phyloP scores from a whole-genome alignment of 208 protist species.

The Blastocrithidia nonstop region DNA sequence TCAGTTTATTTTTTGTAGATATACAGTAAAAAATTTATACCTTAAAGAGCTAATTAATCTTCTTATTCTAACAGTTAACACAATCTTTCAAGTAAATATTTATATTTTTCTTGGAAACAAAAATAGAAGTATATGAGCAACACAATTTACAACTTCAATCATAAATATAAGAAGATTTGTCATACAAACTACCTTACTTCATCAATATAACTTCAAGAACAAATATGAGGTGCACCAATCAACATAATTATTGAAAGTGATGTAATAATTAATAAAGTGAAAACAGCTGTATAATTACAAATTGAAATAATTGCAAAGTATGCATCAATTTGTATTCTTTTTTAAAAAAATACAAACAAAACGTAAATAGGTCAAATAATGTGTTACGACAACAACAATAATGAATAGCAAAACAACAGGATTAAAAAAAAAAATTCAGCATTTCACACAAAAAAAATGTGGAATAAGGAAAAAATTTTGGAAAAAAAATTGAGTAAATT shows the following conservation, averaged over 20 bases:
- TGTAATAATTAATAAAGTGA: constrained; percentile 3
- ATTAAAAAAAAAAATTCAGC: too few relatives aligned
- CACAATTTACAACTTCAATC: neutral
- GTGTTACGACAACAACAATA: too few relatives aligned
- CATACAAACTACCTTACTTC: neutral
- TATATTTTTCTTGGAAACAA: constrained; percentile 1
- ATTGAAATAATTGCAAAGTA: neutral
- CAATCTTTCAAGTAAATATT: neutral
- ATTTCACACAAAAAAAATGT: too few relatives aligned
- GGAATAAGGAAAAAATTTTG: too few relatives aligned
- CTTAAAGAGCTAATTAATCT: neutral
- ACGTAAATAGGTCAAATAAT: too few relatives aligned
- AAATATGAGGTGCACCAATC: neutral
- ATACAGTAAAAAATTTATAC: constrained; percentile 1
- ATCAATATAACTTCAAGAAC: neutral
- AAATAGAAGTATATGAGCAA: neutral
- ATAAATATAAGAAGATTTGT: neutral
- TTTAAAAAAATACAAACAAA: neutral
- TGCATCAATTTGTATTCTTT: neutral
- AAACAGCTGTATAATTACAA: neutral
- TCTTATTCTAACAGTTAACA: neutral
- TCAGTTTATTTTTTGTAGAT: neutral
- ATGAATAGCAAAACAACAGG: too few relatives aligned
- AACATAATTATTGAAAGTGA: neutral
- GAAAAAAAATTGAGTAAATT: too few relatives aligned